Conservation (phyloP, 306 rosid genomes). For the Trifolium dubium region DNA sequence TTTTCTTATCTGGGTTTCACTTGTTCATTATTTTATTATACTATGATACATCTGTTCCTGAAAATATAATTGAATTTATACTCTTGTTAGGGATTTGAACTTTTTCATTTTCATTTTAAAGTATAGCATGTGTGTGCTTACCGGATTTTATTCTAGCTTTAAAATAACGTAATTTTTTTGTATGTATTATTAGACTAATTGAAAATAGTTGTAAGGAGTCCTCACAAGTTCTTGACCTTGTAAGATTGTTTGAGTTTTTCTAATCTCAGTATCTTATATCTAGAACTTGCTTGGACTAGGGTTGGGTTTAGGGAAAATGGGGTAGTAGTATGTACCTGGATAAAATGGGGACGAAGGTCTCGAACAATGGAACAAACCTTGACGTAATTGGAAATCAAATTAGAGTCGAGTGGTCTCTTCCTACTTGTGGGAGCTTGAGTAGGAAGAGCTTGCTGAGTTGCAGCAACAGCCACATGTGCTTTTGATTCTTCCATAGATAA, state of each 20-base stretch:
- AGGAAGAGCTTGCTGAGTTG: constrained; percentile 22
- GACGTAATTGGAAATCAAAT: constrained; percentile 48
- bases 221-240: constrained; percentile 14
- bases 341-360: constrained; percentile 78
- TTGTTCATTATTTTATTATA: neutral
- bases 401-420: constrained; percentile 61
- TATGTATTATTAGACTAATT: neutral
- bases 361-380: constrained; percentile 69
- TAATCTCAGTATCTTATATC: constrained; percentile 12
- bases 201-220: constrained; percentile 12
- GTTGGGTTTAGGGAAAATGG: neutral
- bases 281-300: no score
- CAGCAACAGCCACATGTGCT: constrained; percentile 22
- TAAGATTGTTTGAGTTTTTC: neutral
- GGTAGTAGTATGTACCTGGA: constrained; percentile 52
- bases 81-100: neutral
- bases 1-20: constrained; percentile 12
- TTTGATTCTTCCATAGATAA: constrained; percentile 42
- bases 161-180: no score
- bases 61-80: neutral
- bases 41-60: neutral
- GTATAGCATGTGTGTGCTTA: constrained; percentile 3
- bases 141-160: constrained; percentile 11
- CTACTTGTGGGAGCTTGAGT: constrained; percentile 21
- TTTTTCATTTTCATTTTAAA: neutral